Percentiles rank a stretch among this genome's conserved stretches.
Conservation (phyloP, 768 basidiomycete species). For the Coprinopsis sp. region DNA sequence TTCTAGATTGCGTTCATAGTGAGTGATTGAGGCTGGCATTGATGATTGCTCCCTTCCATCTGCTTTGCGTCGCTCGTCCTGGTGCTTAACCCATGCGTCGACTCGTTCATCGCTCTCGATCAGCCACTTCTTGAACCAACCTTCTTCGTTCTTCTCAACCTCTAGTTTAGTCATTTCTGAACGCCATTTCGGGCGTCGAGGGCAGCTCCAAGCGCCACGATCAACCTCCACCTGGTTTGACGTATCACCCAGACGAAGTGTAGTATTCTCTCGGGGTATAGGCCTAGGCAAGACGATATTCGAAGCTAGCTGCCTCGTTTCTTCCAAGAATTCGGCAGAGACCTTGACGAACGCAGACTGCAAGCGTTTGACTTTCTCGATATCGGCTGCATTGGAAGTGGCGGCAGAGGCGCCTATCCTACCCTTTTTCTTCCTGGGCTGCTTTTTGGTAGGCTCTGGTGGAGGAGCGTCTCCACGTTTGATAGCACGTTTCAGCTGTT, state of each 20-base stretch:
- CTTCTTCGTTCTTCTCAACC: constrained; percentile 89
- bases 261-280: constrained; percentile 28
- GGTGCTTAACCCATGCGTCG: constrained; percentile 41
- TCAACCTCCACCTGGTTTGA: constrained; percentile 15
- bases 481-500: constrained; percentile 74
- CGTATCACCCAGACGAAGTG: constrained; percentile 32
- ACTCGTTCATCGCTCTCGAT: constrained; percentile 55
- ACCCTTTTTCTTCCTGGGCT: constrained; percentile 21
- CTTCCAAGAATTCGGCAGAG: constrained; percentile 53
- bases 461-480: constrained; percentile 70
- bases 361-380: constrained; percentile 45
- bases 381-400: constrained; percentile 23
- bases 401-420: constrained; percentile 23
- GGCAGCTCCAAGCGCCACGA: constrained; percentile 37
- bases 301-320: constrained; percentile 53
- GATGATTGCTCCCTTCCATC: constrained; percentile 10
- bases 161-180: constrained; percentile 85
- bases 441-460: constrained; percentile 30
- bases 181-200: constrained; percentile 80
- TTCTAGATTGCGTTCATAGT: constrained; percentile 87
- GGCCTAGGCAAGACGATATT: constrained; percentile 52
- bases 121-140: constrained; percentile 76
- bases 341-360: constrained; percentile 71
- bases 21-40: constrained; percentile 65
- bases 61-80: constrained; percentile 10